phyloP scores from a whole-genome alignment of 148 eudicot species.

The Simmondsia chinensis region DNA sequence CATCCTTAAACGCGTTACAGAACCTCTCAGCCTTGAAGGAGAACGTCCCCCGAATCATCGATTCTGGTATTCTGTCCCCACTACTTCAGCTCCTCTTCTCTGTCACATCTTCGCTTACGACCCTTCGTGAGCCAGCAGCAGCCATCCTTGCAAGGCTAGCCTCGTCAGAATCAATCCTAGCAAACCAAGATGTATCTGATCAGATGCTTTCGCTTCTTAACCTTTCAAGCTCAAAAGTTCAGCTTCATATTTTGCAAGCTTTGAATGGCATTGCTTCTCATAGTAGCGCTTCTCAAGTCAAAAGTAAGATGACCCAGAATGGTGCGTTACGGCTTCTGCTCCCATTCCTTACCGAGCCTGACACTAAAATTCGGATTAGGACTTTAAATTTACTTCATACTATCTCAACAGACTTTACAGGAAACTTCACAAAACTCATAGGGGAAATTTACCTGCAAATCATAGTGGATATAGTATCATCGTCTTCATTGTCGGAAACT shows the following conservation, averaged over 20 bases:
- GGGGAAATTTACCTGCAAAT: conserved; percentile 35
- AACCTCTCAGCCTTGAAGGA: conserved; percentile 41
- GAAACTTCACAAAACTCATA: conserved; percentile 29
- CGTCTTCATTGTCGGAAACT: conserved; percentile 30
- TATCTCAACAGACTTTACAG: conserved; percentile 37
- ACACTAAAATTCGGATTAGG: conserved; percentile 31
- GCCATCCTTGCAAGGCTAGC: conserved; percentile 62
- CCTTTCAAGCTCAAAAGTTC: conserved; percentile 55
- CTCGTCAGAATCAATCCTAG: conserved; percentile 45
- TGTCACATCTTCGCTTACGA: conserved; percentile 82
- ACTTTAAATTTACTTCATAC: conserved; percentile 48
- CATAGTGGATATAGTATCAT: conserved; percentile 35
- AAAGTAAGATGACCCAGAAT: conserved; percentile 47
- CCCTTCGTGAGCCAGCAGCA: conserved; percentile 80
- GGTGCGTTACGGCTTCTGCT: conserved; percentile 58
- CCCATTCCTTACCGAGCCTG: conserved; percentile 44
- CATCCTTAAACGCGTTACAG: conserved; percentile 61
- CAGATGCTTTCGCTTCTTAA: conserved; percentile 76
- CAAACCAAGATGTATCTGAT: conserved; percentile 49
- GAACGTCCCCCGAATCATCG: conserved; percentile 39
- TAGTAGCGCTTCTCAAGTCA: conserved; percentile 33
- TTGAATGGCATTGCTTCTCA: conserved; percentile 49
- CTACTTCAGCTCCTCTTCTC: conserved; percentile 88
- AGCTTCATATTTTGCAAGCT: conserved; percentile 53
- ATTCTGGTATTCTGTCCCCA: conserved; percentile 54